Base-by-base conservation (phyloP, 305 asterid species). In the Ajuga reptans region DNA sequence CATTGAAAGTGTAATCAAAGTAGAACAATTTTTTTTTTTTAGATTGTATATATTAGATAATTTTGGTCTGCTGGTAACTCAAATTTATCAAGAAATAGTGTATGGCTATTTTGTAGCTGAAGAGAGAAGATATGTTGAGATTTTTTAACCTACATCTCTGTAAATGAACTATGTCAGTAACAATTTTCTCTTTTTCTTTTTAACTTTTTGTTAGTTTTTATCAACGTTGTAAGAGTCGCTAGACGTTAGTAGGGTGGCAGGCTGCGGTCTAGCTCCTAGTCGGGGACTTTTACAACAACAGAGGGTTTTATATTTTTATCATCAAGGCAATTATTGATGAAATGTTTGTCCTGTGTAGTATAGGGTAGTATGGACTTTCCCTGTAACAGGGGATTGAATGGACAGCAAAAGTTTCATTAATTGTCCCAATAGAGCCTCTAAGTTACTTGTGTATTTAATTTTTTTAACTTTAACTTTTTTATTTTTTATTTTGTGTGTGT, bases 41-140 rank as follows among this genome's bases (percentile, higher is more conserved):
- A 52, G 42, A 12, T n/a, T 71, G 80, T 71, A 70, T 7, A 70
- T 15, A 42, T 18, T 69, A 64, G 79, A 66, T 43, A 17, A n/a
- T 75, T 53, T 71, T 61, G 56, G 45, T 66, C 39, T 37, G 58
- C 17, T 49, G 29, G 18, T 8, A 33, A 47, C 14, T 49, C 27
- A 5, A 52, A 9, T 42, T 68, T 18, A 52, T 68, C 52, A 53
- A 46, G 34, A 58, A 49, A 67, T 42, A 36, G 73, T 72, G 36
- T 45, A 31, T 42, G 24, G 52, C 39, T 43, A 49, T 61, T 53
- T 70, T 46, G 52, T 42, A 21, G 1, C 2, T 21, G 27, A 21
- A 21, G 1, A 18, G 50, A 27, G 21, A 17, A 21, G 62, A 39
- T 16, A 58, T 71, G 34, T 46, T 27, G 54, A 62, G 67, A 60